Evolutionary conservation across 345 rosid species (phyloP).

Genomic region (Erodium maritimum): DNA sequence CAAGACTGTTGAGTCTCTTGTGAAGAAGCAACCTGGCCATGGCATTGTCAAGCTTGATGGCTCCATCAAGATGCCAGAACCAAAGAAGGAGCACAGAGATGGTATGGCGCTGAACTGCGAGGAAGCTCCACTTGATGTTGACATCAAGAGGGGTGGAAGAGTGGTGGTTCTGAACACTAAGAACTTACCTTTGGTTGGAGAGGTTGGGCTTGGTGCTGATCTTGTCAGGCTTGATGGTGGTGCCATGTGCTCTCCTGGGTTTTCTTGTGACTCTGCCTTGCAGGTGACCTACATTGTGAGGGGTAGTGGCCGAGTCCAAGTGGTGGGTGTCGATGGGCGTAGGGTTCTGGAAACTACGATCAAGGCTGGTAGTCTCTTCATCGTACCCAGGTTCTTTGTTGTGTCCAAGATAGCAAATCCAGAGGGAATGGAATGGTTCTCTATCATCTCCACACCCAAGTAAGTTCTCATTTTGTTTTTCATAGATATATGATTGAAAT

Average conservation of each 20-base stretch:
- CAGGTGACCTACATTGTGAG: constrained; percentile 73
- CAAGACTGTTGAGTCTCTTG: constrained; percentile 31
- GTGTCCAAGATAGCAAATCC: constrained; percentile 78
- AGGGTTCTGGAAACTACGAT: constrained; percentile 63
- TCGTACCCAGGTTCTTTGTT: constrained; percentile 80
- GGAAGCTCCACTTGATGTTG: constrained; percentile 82
- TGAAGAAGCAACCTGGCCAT: constrained; percentile 34
- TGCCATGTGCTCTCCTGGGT: constrained; percentile 94
- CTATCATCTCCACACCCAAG: constrained; percentile 66
- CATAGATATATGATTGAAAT: too few species aligned
- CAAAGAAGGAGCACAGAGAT: constrained; percentile 36
- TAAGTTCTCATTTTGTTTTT: too few species aligned
- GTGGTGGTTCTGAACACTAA: constrained; percentile 76
- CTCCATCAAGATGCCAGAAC: constrained; percentile 43
- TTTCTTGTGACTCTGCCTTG: constrained; percentile 81
- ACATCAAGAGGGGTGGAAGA: constrained; percentile 62
- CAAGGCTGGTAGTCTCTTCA: constrained; percentile 60
- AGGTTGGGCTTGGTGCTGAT: constrained; percentile 85
- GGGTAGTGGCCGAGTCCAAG: constrained; percentile 67
- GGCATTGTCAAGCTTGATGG: constrained; percentile 62
- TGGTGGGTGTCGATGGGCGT: constrained; percentile 64
- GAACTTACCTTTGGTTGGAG: constrained; percentile 75
- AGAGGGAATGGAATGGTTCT: constrained; percentile 86
- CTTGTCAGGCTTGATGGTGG: constrained; percentile 62
- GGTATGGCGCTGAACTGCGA: constrained; percentile 62